Evolutionary conservation across 164 flowering plant species (phyloP), one percentile per base, ranked within the genome.

Genomic region (Berberis thunbergii): DNA sequence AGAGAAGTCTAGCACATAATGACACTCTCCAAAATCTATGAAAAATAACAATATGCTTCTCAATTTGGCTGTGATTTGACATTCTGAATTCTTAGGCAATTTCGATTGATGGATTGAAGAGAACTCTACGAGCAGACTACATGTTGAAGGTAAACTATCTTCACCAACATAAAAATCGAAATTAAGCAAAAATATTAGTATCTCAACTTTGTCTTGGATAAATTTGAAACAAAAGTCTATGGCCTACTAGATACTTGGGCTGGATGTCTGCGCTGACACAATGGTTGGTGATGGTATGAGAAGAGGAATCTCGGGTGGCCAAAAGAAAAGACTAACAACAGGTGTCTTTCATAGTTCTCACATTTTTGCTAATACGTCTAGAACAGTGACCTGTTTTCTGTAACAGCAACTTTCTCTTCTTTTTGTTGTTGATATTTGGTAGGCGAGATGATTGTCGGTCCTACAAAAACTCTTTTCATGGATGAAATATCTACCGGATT

Each of bases 401-500:
- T 26, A 26, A 26, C 0, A 26, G 26, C 26, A 26, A 26, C 26
- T 26, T 26, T 26, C 26, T 26, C 26, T 26, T 45, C 2, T 2
- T 60, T 44, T 60, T 6, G 6, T 45, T 26, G 6, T 46, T 26
- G 7, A 53, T 49, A 3, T 49, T 38, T 38, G 41, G 1, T 57
- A 78, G 82, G 84, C 12, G 84, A 81, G 63, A 78, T 82, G 79
- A 74, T 82, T 42, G 60, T 74, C 54, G 81, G 83, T 55, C 86
- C 81, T 11, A 64, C 68, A 43, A 79, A 66, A 72, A 68, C 69
- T 52, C 67, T 81, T 11, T 73, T 79, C 38, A 79, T 79, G 86
- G 86, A 82, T 63, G 86, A 82, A 65, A 80, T 82, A 65, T 74
- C 83, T 38, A 82, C 61, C 39, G 83, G 86, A 7, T 64, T 82